Conservation (phyloP, 257 asterid species). For the Salvia miltiorrhiza region DNA sequence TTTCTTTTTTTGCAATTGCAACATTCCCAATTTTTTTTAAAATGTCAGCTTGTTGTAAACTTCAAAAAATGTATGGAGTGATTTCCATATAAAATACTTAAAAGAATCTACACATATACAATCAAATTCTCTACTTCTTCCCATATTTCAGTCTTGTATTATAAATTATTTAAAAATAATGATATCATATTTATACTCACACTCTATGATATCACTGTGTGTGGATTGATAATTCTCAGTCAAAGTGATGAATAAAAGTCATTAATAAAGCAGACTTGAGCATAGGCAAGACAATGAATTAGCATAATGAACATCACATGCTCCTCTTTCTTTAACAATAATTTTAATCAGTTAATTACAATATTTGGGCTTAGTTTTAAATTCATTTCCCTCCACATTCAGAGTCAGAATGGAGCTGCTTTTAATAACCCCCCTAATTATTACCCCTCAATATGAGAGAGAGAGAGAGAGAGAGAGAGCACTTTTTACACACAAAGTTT, state of each 20-base stretch:
- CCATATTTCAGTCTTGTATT: neutral
- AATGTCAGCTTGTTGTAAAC: too few relatives aligned
- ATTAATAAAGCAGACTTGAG: slow-evolving; percentile 27
- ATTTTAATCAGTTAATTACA: neutral
- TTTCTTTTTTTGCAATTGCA: too few relatives aligned
- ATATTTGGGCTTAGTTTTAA: slow-evolving; percentile 8
- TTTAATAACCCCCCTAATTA: slow-evolving; percentile 39
- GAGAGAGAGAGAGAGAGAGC: slow-evolving; percentile 13
- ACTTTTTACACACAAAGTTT: slow-evolving; percentile 35
- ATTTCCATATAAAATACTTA: too few relatives aligned
- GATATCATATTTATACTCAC: neutral
- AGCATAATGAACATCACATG: slow-evolving; percentile 64
- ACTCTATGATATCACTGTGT: neutral
- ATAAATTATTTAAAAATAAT: neutral
- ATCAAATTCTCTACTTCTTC: too few relatives aligned
- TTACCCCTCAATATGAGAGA: slow-evolving; percentile 26
- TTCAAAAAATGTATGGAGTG: too few relatives aligned
- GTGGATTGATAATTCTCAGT: neutral
- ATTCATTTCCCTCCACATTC: slow-evolving; percentile 26
- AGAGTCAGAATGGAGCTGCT: slow-evolving; percentile 38
- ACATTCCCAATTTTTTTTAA: too few relatives aligned
- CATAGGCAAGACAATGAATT: slow-evolving; percentile 57
- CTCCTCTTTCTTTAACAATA: slow-evolving; percentile 16
- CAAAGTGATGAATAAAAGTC: neutral
- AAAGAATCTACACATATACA: too few relatives aligned